phyloP scores from a whole-genome alignment of 1,284 basidiomycete species.

The Prillingera fragicola region DNA sequence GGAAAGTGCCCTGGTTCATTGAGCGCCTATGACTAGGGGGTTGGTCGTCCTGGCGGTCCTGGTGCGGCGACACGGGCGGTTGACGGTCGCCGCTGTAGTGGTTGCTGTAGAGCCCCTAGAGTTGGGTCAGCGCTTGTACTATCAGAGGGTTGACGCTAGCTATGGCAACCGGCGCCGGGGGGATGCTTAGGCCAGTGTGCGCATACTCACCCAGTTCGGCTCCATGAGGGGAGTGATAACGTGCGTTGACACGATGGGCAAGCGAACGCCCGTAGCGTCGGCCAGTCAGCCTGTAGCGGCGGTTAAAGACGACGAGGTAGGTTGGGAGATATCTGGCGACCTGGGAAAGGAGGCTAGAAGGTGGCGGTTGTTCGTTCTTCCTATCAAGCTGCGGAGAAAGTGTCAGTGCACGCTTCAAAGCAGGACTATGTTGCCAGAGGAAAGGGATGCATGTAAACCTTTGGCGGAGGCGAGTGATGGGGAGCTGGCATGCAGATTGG shows the following conservation, averaged over 20 bases:
- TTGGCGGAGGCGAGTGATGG: too few relatives aligned
- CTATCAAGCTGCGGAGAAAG: too few relatives aligned
- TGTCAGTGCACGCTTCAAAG: too few relatives aligned
- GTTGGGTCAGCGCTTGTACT: neutral
- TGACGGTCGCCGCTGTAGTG: constrained; percentile 21
- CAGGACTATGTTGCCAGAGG: too few relatives aligned
- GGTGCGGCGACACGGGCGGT: constrained; percentile 14
- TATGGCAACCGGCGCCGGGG: constrained; percentile 4
- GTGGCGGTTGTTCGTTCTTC: too few relatives aligned
- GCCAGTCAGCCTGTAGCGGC: neutral
- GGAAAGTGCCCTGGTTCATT: constrained; percentile 18
- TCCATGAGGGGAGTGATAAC: constrained; percentile 19
- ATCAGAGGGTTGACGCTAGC: neutral
- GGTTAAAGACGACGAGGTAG: neutral
- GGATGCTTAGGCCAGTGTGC: too few relatives aligned
- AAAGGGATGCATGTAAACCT: too few relatives aligned
- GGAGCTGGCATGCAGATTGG: too few relatives aligned
- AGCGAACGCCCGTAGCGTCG: constrained; percentile 1
- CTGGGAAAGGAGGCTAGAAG: too few relatives aligned
- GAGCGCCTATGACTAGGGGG: constrained; percentile 13
- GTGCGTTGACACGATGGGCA: constrained; percentile 16
- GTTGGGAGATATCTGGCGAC: neutral
- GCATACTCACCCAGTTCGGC: constrained; percentile 29
- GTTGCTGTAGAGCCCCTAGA: constrained; percentile 22
- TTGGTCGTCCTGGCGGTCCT: constrained; percentile 11